Percentiles rank a stretch among this genome's conserved stretches.
phyloP scores from a whole-genome alignment of 306 rosid species.

The Cyamopsis tetragonoloba region DNA sequence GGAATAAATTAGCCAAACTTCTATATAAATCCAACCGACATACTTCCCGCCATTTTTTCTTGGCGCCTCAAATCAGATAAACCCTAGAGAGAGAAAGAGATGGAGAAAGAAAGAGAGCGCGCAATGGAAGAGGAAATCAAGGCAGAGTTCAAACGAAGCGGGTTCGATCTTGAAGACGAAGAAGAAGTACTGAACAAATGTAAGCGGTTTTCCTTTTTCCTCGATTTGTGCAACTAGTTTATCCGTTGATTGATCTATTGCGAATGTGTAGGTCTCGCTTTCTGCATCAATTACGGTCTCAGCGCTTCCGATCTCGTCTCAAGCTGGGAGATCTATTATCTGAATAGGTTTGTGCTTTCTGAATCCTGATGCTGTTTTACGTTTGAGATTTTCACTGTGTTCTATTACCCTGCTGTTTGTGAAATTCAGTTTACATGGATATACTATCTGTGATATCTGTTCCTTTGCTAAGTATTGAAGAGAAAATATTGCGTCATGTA shows the following conservation, averaged over 20 bases:
- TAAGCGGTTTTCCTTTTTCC: constrained; percentile 28
- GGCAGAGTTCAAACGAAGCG: constrained; percentile 48
- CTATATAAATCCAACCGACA: background rate
- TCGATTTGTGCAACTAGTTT: background rate
- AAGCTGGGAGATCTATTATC: constrained; percentile 88
- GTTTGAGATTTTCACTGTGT: background rate
- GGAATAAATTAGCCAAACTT: background rate
- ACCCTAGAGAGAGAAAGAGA: constrained; percentile 49
- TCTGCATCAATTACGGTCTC: constrained; percentile 70
- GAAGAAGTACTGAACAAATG: constrained; percentile 73
- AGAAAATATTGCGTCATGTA: background rate
- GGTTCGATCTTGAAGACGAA: constrained; percentile 64
- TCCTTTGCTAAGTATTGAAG: too few relatives aligned
- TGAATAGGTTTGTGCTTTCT: constrained; percentile 59
- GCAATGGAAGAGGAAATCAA: constrained; percentile 81
- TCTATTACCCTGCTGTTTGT: background rate
- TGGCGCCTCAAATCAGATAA: constrained; percentile 29
- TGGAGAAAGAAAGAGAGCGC: constrained; percentile 12
- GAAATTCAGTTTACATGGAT: background rate
- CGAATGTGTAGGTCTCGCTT: constrained; percentile 50
- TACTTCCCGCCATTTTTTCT: constrained; percentile 63
- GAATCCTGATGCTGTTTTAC: background rate
- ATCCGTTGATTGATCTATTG: constrained; percentile 11
- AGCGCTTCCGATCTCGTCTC: constrained; percentile 78
- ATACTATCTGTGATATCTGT: background rate